Conservation (phyloP, 2,329 filamentous ascomycete genomes). For the Dichotomopilus funicola region DNA sequence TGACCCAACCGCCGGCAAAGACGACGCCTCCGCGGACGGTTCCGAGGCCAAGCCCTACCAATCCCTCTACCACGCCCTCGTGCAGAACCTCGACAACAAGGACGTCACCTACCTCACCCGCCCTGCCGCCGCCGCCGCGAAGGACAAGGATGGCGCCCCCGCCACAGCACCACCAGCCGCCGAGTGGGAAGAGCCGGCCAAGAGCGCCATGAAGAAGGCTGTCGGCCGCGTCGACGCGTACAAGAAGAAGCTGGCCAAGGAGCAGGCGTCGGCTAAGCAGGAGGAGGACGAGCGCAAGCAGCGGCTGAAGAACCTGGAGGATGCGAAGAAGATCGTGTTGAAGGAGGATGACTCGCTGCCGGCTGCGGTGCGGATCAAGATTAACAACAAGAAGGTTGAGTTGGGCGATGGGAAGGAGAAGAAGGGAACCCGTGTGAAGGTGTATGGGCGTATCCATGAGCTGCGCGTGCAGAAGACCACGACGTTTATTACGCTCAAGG, state of each 20-base stretch:
- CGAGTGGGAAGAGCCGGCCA: conserved; percentile 75
- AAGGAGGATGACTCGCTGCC: conserved; percentile 69
- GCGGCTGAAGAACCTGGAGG: conserved; percentile 63
- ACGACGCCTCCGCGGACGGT: conserved; percentile 61
- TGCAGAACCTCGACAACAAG: conserved; percentile 56
- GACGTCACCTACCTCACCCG: conserved; percentile 61
- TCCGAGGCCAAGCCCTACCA: conserved; percentile 73
- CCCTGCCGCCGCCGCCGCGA: conserved; percentile 51
- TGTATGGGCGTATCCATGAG: conserved; percentile 77
- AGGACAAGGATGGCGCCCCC: conserved; percentile 33
- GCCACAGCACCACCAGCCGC: conserved; percentile 38
- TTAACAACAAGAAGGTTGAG: conserved; percentile 62
- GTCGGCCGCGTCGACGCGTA: conserved; percentile 65
- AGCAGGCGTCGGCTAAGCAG: conserved; percentile 63
- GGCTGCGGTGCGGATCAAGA: conserved; percentile 65
- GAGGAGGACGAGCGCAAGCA: conserved; percentile 68
- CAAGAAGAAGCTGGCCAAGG: conserved; percentile 79
- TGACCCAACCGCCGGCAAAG: conserved; percentile 72
- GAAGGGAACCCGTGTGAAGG: conserved; percentile 68
- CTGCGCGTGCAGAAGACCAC: conserved; percentile 76
- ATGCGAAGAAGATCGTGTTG: conserved; percentile 71
- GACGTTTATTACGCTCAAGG: conserved; percentile 78
- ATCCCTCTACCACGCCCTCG: conserved; percentile 69
- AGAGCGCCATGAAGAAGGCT: conserved; percentile 81
- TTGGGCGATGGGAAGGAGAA: conserved; percentile 40